phyloP scores from a whole-genome alignment of 768 basidiomycete species.

The Russula emetica region DNA sequence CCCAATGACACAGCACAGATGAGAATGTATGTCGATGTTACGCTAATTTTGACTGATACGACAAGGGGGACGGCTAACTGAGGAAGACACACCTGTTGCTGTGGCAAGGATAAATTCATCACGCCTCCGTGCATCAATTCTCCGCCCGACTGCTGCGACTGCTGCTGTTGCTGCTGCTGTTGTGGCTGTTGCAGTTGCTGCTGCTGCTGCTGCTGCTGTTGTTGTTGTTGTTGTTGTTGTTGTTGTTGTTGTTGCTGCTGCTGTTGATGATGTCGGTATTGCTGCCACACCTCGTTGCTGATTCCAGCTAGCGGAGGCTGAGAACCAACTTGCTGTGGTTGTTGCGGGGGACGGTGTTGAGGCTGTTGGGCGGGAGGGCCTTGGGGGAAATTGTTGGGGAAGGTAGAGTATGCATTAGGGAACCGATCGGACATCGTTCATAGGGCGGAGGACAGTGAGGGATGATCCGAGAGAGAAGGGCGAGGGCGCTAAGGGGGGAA shows the following conservation, averaged over 20 bases:
- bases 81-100: slow-evolving; percentile 19
- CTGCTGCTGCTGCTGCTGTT: slow-evolving; percentile 16
- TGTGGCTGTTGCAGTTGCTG: slow-evolving; percentile 18
- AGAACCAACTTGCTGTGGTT: slow-evolving; percentile 19
- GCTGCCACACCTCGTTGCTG: slow-evolving; percentile 24
- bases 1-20: background rate
- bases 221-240: too few species aligned
- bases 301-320: slow-evolving; percentile 25
- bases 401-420: slow-evolving; percentile 23
- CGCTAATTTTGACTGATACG: slow-evolving; percentile 1
- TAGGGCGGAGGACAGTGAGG: slow-evolving; percentile 23
- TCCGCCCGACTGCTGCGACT: slow-evolving; percentile 17
- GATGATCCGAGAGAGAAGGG: slow-evolving; percentile 14
- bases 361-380: slow-evolving; percentile 22
- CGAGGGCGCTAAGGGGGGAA: background rate
- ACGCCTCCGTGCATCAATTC: slow-evolving; percentile 15
- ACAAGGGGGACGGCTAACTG: slow-evolving; percentile 2
- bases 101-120: slow-evolving; percentile 8
- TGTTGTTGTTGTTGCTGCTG: slow-evolving; percentile 17
- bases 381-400: slow-evolving; percentile 23
- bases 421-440: slow-evolving; percentile 29
- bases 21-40: background rate
- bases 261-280: slow-evolving; percentile 13
- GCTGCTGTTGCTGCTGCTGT: slow-evolving; percentile 10
- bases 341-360: slow-evolving; percentile 21